Conservation (phyloP, 139 green algal genomes). For the Closterium sp. region DNA sequence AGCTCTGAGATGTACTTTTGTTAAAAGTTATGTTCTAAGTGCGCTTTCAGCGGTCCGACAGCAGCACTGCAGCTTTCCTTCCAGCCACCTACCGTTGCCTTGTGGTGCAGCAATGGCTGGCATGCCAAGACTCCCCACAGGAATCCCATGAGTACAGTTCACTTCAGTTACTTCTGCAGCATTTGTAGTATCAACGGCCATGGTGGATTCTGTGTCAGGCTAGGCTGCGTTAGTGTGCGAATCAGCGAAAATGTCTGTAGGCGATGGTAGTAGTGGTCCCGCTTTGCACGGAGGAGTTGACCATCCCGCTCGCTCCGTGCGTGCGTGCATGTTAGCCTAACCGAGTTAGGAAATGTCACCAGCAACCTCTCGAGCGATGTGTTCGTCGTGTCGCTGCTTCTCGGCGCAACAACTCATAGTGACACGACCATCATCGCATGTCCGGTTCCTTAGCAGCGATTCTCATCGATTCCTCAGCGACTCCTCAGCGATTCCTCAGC, state of each 20-base stretch:
- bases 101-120: neutral
- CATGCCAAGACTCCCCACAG: neutral
- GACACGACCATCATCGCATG: neutral
- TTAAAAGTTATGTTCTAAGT: too few species aligned
- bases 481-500: too few species aligned
- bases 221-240: too few species aligned
- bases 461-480: too few species aligned
- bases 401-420: neutral
- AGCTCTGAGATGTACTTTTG: neutral
- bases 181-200: neutral
- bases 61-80: neutral
- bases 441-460: neutral
- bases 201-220: neutral
- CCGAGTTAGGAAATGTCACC: too few species aligned
- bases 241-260: too few species aligned
- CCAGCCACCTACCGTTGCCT: neutral
- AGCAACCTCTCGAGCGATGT: too few species aligned
- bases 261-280: too few species aligned
- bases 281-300: too few species aligned
- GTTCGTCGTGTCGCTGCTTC: too few species aligned
- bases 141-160: neutral
- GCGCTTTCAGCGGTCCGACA: neutral
- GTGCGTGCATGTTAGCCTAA: too few species aligned
- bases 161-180: neutral
- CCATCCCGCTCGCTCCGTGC: too few species aligned